Base-by-base conservation (phyloP, 1,139 yeast species). In the Kazachstania sp. region DNA sequence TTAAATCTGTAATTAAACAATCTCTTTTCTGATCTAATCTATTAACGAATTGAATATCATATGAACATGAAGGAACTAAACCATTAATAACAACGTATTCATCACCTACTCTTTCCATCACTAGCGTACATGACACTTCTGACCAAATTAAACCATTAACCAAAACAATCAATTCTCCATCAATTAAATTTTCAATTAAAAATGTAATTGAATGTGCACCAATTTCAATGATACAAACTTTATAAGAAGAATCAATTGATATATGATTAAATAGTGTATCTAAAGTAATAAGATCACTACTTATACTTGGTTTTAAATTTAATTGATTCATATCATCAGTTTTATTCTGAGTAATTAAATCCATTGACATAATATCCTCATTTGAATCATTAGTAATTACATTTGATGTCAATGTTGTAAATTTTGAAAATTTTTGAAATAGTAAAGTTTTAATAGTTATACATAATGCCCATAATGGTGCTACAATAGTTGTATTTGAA, bases 81-180 rank as follows among this genome's bases (percentile, higher is more conserved):
- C 87, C 87, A 60, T 77, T 78, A 37, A 83, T 75, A 8, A 79
- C 70, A 37, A 76, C 71, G 49, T 69, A 67, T 36, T 64, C 66
- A 44, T 75, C 78, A 38, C 71, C 67, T 34, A 64, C 58, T 39
- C 54, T 56, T 19, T 66, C 67, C 31, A 63, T 55, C 2, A 67
- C 55, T 6, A 68, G 57, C 32, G 75, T 74, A 39, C 74, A 67
- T 0, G 73, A 61, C 49, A 71, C 70, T 67, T 78, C 72, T 56
- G 77, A 69, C 90, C 90, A 83, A 19, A 74, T 66, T 13, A 82
- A 70, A 45, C 80, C 81, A 58, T 83, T 83, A 15, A 83, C 77
- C 45, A 72, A 70, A 9, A 81, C 70, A 28, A 71, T 63, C 9
- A 79, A 56, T 49, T 68, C 69, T 26, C 71, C 68, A 44, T 67